Base-by-base conservation (phyloP, 805 yeast species). In the Ogataea trehalophila region DNA sequence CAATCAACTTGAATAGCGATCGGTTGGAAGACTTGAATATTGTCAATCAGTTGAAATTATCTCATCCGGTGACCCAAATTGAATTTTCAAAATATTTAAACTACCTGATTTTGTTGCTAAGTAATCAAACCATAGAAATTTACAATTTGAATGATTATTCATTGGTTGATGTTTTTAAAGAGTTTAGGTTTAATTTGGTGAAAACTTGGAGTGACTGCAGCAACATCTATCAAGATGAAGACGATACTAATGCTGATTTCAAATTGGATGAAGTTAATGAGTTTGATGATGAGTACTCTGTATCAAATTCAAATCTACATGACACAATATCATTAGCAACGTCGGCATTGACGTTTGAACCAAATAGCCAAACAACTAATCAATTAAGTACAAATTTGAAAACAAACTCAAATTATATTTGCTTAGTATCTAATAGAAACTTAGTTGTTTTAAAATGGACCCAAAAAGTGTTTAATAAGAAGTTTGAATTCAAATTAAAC, bases 321-420 rank as follows among this genome's bases (percentile, higher is more conserved):
- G 70, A 66, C 43, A 54, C 66, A 14, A 60, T 66, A 16, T 65
- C 69, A 2, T 45, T 66, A 37, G 68, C 68, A 14, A 63, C 67
- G 1, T 57, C 59, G 29, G 53, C 56, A 15, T 35, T 54, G 9
- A 26, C 31, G 31, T 26, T 26, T 6, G 31, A 26, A 26, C 31
- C 31, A 11, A 9, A 26, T 11, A 26, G 9, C 11, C 9, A 9
- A 26, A 5, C 13, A 11, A 26, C 9, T 26, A 26, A 6, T 26
- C 31, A 26, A 26, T 26, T 26, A 7, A 26, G 47, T 40, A 48
- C 17, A 6, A 45, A 37, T 16, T 22, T 49, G 29, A 16, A 38
- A 15, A 47, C 58, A 6, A 48, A 52, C 33, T 52, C 38, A 43
- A 54, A 50, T 35, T 57, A 39, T 29, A 37, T 58, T 14, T 58